Evolutionary conservation across 1,284 basidiomycete genomes (phyloP).

Genomic region (Sutorius eximius): DNA sequence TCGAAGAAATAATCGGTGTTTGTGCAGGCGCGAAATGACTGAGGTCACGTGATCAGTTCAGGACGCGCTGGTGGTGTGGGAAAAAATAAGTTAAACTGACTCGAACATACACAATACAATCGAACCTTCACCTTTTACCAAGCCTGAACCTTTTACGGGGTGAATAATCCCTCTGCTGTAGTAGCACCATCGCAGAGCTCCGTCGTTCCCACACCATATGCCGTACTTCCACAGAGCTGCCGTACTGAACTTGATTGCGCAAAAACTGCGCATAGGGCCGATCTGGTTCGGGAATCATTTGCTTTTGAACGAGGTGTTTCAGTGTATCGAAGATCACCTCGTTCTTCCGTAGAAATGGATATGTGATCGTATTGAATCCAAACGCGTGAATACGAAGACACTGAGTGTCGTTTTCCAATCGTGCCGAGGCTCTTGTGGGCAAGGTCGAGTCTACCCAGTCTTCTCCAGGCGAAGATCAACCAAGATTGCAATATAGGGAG

Average conservation of each 20-base stretch:
- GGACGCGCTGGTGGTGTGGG: slow-evolving; percentile 16
- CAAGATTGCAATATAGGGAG: background rate
- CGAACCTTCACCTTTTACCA: too few relatives aligned
- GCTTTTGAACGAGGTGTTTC: background rate
- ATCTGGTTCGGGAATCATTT: background rate
- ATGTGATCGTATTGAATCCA: background rate
- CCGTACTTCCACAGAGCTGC: background rate
- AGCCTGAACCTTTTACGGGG: too few relatives aligned
- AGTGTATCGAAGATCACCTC: background rate
- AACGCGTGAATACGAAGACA: background rate
- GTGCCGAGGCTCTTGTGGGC: background rate
- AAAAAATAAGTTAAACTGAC: too few relatives aligned
- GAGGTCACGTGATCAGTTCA: slow-evolving; percentile 27
- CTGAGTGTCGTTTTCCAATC: background rate
- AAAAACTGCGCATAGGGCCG: background rate
- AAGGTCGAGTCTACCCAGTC: background rate
- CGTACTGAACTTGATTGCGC: background rate
- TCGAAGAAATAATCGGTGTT: slow-evolving; percentile 15
- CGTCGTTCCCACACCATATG: background rate
- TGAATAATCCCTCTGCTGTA: too few relatives aligned
- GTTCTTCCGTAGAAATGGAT: background rate
- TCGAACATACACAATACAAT: too few relatives aligned
- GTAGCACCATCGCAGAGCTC: too few relatives aligned
- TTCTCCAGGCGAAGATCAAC: background rate
- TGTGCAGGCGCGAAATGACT: background rate